Evolutionary conservation across 768 basidiomycete species (phyloP).

Genomic region (Chiua virens): DNA sequence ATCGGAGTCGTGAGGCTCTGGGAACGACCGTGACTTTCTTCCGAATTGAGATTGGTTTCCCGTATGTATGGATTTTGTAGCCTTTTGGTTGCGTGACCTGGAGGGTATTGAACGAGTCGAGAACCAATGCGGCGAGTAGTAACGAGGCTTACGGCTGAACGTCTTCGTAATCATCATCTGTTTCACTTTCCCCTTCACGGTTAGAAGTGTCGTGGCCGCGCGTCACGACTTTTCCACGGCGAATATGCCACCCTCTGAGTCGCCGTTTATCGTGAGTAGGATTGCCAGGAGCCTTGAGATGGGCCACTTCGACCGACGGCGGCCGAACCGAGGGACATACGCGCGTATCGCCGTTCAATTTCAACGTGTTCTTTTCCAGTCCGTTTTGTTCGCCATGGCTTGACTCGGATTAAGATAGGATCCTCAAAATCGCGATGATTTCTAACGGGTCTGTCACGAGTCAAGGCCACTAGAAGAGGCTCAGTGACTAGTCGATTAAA

Average conservation of each 20-base stretch:
- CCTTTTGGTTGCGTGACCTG: slow-evolving; percentile 8
- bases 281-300: not conserved
- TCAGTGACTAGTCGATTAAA: not conserved
- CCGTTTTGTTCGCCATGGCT: slow-evolving; percentile 3
- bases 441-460: slow-evolving; percentile 6
- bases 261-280: slow-evolving; percentile 2
- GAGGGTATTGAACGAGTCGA: slow-evolving; percentile 1
- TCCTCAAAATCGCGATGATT: not conserved
- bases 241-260: slow-evolving; percentile 14
- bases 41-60: slow-evolving; percentile 13
- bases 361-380: slow-evolving; percentile 4
- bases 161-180: slow-evolving; percentile 1
- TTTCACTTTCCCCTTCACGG: not conserved
- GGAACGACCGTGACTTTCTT: slow-evolving; percentile 10
- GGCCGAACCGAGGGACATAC: slow-evolving; percentile 21
- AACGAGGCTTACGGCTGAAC: slow-evolving; percentile 4
- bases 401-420: not conserved
- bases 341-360: slow-evolving; percentile 7
- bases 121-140: not conserved
- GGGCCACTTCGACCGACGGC: not conserved
- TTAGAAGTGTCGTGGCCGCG: not conserved
- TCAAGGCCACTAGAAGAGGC: slow-evolving; percentile 8
- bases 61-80: slow-evolving; percentile 6
- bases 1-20: not conserved
- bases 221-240: slow-evolving; percentile 6